phyloP scores from a whole-genome alignment of 495 filamentous ascomycete species.

The Podospora pseudocomata region DNA sequence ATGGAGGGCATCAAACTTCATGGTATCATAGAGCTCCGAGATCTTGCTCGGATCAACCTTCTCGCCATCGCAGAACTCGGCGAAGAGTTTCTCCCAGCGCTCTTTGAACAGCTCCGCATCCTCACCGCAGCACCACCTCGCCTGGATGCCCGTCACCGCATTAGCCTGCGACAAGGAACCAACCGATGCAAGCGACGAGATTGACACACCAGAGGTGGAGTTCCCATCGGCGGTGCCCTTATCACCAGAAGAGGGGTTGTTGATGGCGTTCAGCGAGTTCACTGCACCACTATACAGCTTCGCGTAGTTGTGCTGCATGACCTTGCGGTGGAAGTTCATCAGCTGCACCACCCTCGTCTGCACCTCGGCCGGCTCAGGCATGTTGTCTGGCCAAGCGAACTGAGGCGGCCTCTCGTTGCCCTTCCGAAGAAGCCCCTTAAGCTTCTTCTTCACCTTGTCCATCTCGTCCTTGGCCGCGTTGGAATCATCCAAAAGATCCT shows the following conservation, averaged over 20 bases:
- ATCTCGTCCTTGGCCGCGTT: constrained; percentile 99
- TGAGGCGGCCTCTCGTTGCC: constrained; percentile 85
- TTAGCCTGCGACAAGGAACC: constrained; percentile 55
- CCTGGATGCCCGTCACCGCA: constrained; percentile 65
- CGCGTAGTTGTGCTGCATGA: constrained; percentile 89
- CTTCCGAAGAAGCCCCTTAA: constrained; percentile 84
- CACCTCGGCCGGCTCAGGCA: constrained; percentile 88
- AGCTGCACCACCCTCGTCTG: constrained; percentile 87
- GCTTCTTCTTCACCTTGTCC: constrained; percentile 99
- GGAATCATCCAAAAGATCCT: constrained; percentile 92
- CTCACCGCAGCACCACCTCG: constrained; percentile 94
- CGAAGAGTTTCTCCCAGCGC: constrained; percentile 97
- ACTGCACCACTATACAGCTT: constrained; percentile 65
- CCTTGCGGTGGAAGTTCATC: constrained; percentile 93
- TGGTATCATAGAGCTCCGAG: constrained; percentile 95
- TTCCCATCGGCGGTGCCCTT: constrained; percentile 28
- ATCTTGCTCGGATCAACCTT: constrained; percentile 98
- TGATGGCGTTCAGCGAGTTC: constrained; percentile 55
- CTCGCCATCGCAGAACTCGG: constrained; percentile 91
- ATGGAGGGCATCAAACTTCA: constrained; percentile 98
- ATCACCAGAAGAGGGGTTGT: constrained; percentile 39
- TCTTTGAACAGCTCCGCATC: constrained; percentile 93
- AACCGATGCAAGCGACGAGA: constrained; percentile 36
- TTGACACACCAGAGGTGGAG: constrained; percentile 13
- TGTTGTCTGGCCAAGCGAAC: constrained; percentile 96